Conservation (phyloP, 2,329 filamentous ascomycete species). For the Knufia fluminis region DNA sequence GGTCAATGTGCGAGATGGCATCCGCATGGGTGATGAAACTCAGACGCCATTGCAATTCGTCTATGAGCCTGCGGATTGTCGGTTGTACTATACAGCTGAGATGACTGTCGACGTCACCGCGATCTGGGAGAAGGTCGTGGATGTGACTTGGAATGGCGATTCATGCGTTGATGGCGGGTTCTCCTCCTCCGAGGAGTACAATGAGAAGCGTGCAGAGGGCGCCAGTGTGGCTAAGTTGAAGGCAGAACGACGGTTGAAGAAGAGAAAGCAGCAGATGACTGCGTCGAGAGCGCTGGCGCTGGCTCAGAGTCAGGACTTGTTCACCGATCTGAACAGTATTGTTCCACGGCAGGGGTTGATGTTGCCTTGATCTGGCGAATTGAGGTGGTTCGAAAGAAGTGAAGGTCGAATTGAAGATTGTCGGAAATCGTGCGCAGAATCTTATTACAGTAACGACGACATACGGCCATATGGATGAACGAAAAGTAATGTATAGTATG, state of each 20-base stretch:
- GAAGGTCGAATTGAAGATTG: too few species aligned
- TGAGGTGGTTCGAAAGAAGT: too few species aligned
- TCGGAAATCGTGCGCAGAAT: too few species aligned
- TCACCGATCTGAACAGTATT: conserved; percentile 15
- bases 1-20: conserved; percentile 39
- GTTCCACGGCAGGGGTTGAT: conserved; percentile 9
- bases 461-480: too few species aligned
- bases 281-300: not conserved
- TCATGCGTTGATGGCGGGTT: conserved; percentile 24
- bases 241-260: conserved; percentile 1
- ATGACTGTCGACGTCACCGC: conserved; percentile 43
- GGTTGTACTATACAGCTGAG: conserved; percentile 48
- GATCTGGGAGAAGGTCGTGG: conserved; percentile 42
- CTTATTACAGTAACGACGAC: too few species aligned
- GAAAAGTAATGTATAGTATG: too few species aligned
- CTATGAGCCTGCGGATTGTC: conserved; percentile 52
- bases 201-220: not conserved
- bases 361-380: conserved; percentile 3
- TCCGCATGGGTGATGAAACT: conserved; percentile 35
- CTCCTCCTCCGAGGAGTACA: too few species aligned
- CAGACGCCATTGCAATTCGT: conserved; percentile 49
- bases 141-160: conserved; percentile 33
- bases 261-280: not conserved
- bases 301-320: conserved; percentile 16
- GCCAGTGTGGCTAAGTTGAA: not conserved